phyloP scores from a whole-genome alignment of 306 rosid species.

The Potentilla sterilis region DNA sequence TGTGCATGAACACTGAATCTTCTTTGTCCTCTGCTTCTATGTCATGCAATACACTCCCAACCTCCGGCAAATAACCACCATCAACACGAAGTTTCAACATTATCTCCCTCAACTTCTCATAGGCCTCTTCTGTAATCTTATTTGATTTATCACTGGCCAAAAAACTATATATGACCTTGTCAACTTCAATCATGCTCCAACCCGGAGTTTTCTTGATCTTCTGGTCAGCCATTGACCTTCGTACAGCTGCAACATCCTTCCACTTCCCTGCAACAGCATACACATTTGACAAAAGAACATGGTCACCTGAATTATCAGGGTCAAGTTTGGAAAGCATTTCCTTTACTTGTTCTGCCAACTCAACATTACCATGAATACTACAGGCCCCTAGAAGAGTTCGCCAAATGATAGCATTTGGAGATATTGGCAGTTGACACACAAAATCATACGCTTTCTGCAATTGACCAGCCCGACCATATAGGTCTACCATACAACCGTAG shows the following conservation, averaged over 20 bases:
- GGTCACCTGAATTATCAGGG: slow-evolving; percentile 71
- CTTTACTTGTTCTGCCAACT: slow-evolving; percentile 69
- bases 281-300: slow-evolving; percentile 72
- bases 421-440: slow-evolving; percentile 58
- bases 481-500: slow-evolving; percentile 88
- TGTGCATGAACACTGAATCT: slow-evolving; percentile 68
- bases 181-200: slow-evolving; percentile 82
- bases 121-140: slow-evolving; percentile 54
- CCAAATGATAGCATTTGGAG: slow-evolving; percentile 76
- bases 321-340: slow-evolving; percentile 64
- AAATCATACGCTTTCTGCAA: slow-evolving; percentile 69
- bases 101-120: slow-evolving; percentile 61
- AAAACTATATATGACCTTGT: slow-evolving; percentile 61
- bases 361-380: slow-evolving; percentile 72
- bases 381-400: slow-evolving; percentile 92
- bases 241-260: slow-evolving; percentile 65
- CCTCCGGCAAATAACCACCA: slow-evolving; percentile 59
- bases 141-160: slow-evolving; percentile 67
- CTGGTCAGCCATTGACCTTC: slow-evolving; percentile 64
- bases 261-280: slow-evolving; percentile 78
- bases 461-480: slow-evolving; percentile 77
- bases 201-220: slow-evolving; percentile 64
- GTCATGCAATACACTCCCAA: slow-evolving; percentile 69
- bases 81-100: slow-evolving; percentile 56
- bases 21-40: slow-evolving; percentile 83